Evolutionary conservation across 495 filamentous ascomycete species (phyloP).

Genomic region (Chaetomium tenue): DNA sequence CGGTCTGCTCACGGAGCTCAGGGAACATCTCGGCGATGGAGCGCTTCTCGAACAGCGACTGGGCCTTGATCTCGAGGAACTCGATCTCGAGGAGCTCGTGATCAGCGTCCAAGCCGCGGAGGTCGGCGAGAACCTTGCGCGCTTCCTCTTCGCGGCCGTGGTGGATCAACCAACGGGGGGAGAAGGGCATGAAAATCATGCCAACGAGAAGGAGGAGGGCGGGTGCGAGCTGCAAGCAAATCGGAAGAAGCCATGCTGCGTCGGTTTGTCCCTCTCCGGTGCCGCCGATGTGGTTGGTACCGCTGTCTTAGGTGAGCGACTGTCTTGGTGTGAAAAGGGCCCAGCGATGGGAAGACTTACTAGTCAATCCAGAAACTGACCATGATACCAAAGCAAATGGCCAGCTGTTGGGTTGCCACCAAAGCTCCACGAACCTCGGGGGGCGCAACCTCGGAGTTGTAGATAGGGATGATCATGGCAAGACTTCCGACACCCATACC

Average conservation of each 20-base stretch:
- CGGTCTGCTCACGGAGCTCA: conserved; percentile 56
- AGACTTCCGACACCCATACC: conserved; percentile 72
- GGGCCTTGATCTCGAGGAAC: conserved; percentile 79
- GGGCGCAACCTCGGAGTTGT: conserved; percentile 67
- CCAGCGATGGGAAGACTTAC: conserved; percentile 22
- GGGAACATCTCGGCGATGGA: conserved; percentile 71
- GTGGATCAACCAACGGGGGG: conserved; percentile 75
- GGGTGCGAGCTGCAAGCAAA: conserved; percentile 61
- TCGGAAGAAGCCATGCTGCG: conserved; percentile 66
- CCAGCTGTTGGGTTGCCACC: conserved; percentile 75
- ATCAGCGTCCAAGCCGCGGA: conserved; percentile 60
- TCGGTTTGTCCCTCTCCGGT: conserved; percentile 61
- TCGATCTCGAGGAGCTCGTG: conserved; percentile 70
- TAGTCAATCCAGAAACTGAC: conserved; percentile 84
- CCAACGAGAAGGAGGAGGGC: conserved; percentile 61
- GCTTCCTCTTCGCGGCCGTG: conserved; percentile 71
- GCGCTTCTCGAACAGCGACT: conserved; percentile 75
- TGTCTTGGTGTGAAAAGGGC: not conserved
- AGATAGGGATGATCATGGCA: conserved; percentile 64
- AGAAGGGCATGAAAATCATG: conserved; percentile 81
- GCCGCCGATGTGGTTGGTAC: conserved; percentile 76
- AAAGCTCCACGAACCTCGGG: conserved; percentile 64
- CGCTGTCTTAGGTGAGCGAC: conserved; percentile 32
- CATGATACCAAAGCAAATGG: conserved; percentile 81
- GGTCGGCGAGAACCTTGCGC: conserved; percentile 60